Base-by-base conservation (phyloP, 495 filamentous ascomycete genomes). In the Xylaria sp. region DNA sequence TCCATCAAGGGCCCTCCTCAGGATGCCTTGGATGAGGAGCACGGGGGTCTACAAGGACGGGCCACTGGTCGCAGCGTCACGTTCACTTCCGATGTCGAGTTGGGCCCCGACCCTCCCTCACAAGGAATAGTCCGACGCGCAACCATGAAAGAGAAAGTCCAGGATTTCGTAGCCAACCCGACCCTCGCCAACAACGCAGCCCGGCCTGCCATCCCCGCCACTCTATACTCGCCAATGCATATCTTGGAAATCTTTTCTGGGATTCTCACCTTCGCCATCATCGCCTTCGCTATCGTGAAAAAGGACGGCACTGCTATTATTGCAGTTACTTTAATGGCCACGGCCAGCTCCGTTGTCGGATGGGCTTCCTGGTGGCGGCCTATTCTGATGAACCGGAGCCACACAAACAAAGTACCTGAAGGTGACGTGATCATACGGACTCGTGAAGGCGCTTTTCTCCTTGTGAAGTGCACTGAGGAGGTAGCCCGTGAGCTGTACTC, bases 401-500 rank as follows among this genome's bases (percentile, higher is more conserved):
- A 80, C 33, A 84, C 69, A 5, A 81, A 83, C 71, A 75, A 80
- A 29, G 90, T 91, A 0, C 87, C 88, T 0, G 72, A 40, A 8
- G 90, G 89, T 7, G 88, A 91, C 72, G 82, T 93, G 5, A 84
- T 91, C 1, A 89, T 92, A 46, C 81, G 83, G 29, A 90, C 88
- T 19, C 85, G 88, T 9, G 80, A 87, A 68, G 90, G 90, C 5
- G 88, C 86, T 1, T 90, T 93, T 69, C 70, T 92, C 3, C 73
- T 90, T 24, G 80, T 93, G 33, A 80, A 84, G 50, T 92, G 90
- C 74, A 81, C 82, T 15, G 90, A 93, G 78, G 85, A 89, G 12
- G 84, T 92, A 9, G 86, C 89, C 11, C 83, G 90, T 26, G 88
- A 91, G 78, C 83, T 93, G 2, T 92, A 92, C 75, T 83, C 79